Base-by-base conservation (phyloP, 768 basidiomycete genomes). In the Suillus occidentalis region DNA sequence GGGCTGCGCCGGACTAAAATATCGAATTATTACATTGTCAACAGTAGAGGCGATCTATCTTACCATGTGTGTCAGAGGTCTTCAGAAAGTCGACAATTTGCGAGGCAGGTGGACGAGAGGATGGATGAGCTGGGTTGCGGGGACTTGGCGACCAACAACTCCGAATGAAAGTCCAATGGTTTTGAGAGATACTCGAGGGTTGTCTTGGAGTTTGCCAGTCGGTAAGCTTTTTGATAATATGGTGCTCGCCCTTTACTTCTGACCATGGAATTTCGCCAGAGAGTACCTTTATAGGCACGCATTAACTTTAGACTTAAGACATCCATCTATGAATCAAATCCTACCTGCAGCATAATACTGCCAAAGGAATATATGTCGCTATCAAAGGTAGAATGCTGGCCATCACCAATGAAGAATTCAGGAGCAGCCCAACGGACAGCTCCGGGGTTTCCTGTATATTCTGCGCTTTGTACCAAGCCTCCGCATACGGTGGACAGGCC, bases 351-450 rank as follows among this genome's bases (percentile, higher is more conserved):
- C 43, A 66, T 66, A n/a, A 82, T 76, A 66, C 80, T 79, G 31
- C 65, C 65, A 58, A 66, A 66, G 18, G 65, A 66, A 55, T 66
- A 66, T 7, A 66, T 57, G 53, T 66, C 65, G n/a, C 62, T 63
- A 12, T n/a, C 31, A 20, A 56, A 42, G 25, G 62, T 63, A 18
- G 45, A 50, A 20, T 56, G 50, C 50, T 52, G 50, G 16, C 50
- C 50, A 28, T 1, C 16, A 16, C 50, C 50, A 52, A 16, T 16
- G 63, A 81, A 77, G 0, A 85, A 68, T 37, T 79, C 72, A 0
- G 82, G 74, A 36, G 84, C 84, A 12, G 84, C 80, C 82, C 83
- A 85, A 2, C 83, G 78, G 22, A 84, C 73, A n/a, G 83, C 79
- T 10, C 82, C 83, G 18, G 25, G 50, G 25, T 13, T 7, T 52